A percentile compares a stretch with the other conserved stretches of the same genome.
Evolutionary conservation across 108 stramenopile genomes (phyloP).

Genomic region (Schizochytrium sp.): DNA sequence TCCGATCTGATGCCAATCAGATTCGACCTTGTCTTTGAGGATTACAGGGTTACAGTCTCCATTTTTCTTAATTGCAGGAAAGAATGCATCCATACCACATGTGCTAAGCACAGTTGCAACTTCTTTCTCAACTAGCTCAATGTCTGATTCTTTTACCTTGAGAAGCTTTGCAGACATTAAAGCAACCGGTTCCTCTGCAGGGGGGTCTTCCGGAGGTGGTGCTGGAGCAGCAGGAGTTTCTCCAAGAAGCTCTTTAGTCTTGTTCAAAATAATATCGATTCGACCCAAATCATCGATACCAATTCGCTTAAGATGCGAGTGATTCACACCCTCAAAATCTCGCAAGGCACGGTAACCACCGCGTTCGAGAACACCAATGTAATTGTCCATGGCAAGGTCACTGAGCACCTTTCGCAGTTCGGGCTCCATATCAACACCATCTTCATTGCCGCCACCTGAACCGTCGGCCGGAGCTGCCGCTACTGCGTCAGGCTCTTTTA

Average conservation of each 20-base stretch:
- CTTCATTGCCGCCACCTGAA: not conserved
- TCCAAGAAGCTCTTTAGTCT: constrained; percentile 15
- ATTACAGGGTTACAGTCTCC: not conserved
- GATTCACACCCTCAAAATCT: constrained; percentile 48
- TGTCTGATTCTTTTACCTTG: no score
- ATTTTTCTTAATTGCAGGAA: not conserved
- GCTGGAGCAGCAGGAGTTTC: not conserved
- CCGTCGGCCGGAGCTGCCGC: not conserved
- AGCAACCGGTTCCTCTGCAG: no score
- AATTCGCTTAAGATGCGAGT: not conserved
- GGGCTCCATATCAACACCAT: not conserved
- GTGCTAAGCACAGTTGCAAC: not conserved
- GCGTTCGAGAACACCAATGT: not conserved
- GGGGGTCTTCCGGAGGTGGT: no score
- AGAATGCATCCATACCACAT: not conserved
- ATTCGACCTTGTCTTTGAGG: not conserved
- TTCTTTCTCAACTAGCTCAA: not conserved
- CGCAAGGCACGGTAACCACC: not conserved
- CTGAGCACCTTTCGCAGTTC: not conserved
- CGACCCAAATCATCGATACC: constrained; percentile 37
- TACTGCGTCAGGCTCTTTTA: not conserved
- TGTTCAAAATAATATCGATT: constrained; percentile 44
- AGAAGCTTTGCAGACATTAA: no score
- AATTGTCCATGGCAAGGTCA: constrained; percentile 22
- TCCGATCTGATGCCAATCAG: not conserved